Percentiles rank a stretch among this genome's conserved stretches.
These are phyloP conservation scores for Neopestalotiopsis rosae DNA, from an alignment of 2,329 filamentous ascomycete genomes.

Conservation along the genomic window DNA sequence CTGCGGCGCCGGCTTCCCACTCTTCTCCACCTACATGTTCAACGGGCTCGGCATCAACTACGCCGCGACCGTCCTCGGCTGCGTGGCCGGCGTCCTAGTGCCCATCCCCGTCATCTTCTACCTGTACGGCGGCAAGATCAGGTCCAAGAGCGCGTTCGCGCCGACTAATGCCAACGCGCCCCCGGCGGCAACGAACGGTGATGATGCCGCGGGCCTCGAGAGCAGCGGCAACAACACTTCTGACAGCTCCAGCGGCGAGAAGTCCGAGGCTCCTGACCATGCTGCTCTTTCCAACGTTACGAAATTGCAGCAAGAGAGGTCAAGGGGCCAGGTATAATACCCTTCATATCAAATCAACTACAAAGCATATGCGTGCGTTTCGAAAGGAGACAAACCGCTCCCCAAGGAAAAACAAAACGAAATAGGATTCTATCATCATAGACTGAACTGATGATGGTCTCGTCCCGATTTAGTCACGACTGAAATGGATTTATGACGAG, in stretches of 20 bases:
- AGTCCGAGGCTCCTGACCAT: constrained; percentile 40
- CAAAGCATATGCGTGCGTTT: neutral
- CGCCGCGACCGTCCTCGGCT: constrained; percentile 66
- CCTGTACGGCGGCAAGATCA: constrained; percentile 63
- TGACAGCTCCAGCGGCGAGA: constrained; percentile 25
- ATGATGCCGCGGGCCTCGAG: constrained; percentile 21
- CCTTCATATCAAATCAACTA: neutral
- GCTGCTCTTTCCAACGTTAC: constrained; percentile 42
- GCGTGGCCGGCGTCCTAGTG: constrained; percentile 60
- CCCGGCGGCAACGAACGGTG: constrained; percentile 36
- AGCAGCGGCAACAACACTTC: constrained; percentile 30
- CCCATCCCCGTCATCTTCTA: constrained; percentile 70
- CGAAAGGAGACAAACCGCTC: neutral
- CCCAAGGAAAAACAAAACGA: neutral
- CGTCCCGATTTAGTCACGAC: neutral
- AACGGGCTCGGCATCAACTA: constrained; percentile 66
- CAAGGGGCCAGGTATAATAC: neutral
- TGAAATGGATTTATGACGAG: neutral
- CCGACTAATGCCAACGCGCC: constrained; percentile 36
- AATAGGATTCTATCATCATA: neutral
- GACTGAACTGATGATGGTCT: neutral
- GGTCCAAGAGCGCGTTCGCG: constrained; percentile 60
- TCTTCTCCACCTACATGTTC: constrained; percentile 78
- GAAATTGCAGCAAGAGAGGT: constrained; percentile 31
- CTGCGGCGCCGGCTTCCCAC: constrained; percentile 78